These are phyloP conservation scores for Coffea humblotiana DNA, from an alignment of 305 asterid genomes.

Conservation along the genomic window DNA sequence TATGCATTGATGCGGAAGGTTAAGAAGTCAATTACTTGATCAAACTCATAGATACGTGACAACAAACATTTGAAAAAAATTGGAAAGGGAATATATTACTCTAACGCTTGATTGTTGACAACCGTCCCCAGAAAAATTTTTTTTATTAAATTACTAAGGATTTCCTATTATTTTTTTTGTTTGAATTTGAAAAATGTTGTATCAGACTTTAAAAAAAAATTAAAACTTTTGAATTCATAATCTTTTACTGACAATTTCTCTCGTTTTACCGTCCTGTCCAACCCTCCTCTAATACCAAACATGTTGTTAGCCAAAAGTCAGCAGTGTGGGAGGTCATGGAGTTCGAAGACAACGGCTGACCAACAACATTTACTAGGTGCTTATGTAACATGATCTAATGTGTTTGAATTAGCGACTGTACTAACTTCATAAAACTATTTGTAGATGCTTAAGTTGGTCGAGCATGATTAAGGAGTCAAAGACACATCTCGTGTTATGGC, in stretches of 20 bases:
- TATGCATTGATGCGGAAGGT: background rate
- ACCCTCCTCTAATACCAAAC: background rate
- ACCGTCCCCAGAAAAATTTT: background rate
- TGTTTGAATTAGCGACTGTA: background rate
- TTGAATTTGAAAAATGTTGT: background rate
- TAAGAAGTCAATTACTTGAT: conserved; percentile 16
- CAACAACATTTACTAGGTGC: conserved; percentile 5
- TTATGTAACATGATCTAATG: background rate
- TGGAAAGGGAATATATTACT: conserved; percentile 11
- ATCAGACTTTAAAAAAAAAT: no score
- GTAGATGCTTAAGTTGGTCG: background rate
- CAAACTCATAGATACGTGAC: conserved; percentile 10
- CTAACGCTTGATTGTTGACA: conserved; percentile 9
- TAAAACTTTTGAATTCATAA: no score
- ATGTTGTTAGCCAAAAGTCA: conserved; percentile 8
- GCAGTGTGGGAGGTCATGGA: background rate
- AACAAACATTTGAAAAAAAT: conserved; percentile 4
- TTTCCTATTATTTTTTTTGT: background rate
- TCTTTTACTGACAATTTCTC: no score
- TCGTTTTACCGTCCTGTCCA: no score
- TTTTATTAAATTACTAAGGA: background rate
- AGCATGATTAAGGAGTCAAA: conserved; percentile 9
- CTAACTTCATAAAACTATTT: conserved; percentile 4
- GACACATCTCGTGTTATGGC: background rate
- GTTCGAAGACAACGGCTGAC: conserved; percentile 6